Evolutionary conservation across 805 yeast species (phyloP).

Genomic region (Isabelozyma heimii): DNA sequence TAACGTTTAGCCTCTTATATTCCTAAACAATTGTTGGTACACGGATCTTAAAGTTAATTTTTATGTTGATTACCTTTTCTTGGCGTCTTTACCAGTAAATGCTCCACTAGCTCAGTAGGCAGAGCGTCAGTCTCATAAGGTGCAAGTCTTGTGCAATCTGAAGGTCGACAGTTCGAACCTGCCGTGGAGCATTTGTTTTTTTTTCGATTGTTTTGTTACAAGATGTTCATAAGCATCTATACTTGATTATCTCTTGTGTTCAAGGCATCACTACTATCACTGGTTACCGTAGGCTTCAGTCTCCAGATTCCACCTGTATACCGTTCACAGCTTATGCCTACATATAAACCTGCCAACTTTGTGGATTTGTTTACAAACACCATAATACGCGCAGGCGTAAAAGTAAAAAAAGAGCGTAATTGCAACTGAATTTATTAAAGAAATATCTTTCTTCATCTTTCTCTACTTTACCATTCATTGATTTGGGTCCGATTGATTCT

Average conservation of each 20-base stretch:
- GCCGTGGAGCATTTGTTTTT: slow-evolving; percentile 39
- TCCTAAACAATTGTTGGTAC: too few species aligned
- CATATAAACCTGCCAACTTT: background rate
- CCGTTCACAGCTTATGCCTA: background rate
- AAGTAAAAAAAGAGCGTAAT: background rate
- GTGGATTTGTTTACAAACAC: background rate
- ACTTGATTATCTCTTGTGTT: too few species aligned
- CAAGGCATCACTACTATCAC: background rate
- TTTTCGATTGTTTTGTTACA: background rate
- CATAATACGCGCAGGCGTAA: background rate
- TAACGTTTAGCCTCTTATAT: too few species aligned
- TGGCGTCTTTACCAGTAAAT: background rate
- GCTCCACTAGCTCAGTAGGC: slow-evolving; percentile 23
- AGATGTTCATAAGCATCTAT: too few species aligned
- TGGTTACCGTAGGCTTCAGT: background rate
- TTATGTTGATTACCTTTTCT: background rate
- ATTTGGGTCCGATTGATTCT: too few species aligned
- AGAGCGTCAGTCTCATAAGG: slow-evolving; percentile 24
- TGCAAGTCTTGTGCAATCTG: slow-evolving; percentile 29
- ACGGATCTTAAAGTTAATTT: too few species aligned
- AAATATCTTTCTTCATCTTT: too few species aligned
- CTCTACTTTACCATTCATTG: too few species aligned
- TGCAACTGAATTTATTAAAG: background rate
- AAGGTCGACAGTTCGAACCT: slow-evolving; percentile 49
- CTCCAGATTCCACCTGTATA: too few species aligned